A percentile compares a stretch with the other conserved stretches of the same genome.
phyloP scores from a whole-genome alignment of 768 basidiomycete species.

The Boletus reticuloceps region DNA sequence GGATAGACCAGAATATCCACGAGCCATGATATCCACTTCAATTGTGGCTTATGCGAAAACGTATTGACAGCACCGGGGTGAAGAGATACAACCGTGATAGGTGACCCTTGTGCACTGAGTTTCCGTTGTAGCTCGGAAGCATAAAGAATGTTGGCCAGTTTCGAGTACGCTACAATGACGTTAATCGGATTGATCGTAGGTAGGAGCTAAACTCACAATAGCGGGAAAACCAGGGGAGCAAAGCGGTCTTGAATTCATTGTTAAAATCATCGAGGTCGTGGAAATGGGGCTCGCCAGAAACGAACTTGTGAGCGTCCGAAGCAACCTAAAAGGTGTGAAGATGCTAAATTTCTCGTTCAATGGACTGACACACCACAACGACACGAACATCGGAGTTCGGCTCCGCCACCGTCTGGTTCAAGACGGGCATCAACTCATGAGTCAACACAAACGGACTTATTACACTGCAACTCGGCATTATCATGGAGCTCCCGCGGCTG shows the following conservation, averaged over 20 bases:
- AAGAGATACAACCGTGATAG: constrained; percentile 27
- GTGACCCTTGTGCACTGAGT: constrained; percentile 29
- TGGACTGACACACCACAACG: constrained; percentile 43
- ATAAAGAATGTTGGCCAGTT: constrained; percentile 51
- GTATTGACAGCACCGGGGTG: constrained; percentile 35
- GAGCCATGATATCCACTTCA: constrained; percentile 18
- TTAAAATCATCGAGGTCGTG: constrained; percentile 36
- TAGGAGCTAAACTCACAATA: constrained; percentile 31
- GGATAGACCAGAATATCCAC: constrained; percentile 17
- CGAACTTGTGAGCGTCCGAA: constrained; percentile 27
- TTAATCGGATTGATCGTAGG: neutral
- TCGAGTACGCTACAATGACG: constrained; percentile 40
- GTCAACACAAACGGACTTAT: constrained; percentile 58
- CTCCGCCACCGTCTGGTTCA: constrained; percentile 47
- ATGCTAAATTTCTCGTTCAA: neutral
- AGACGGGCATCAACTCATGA: constrained; percentile 48
- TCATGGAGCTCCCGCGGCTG: neutral
- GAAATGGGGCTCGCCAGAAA: constrained; percentile 26
- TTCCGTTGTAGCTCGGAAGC: constrained; percentile 48
- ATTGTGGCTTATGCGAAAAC: constrained; percentile 22
- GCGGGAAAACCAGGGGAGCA: constrained; percentile 16
- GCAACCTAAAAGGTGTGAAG: constrained; percentile 27
- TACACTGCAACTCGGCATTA: constrained; percentile 31
- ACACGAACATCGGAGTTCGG: constrained; percentile 57
- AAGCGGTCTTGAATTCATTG: constrained; percentile 27